Percentiles rank a stretch among this genome's conserved stretches.
phyloP scores from a whole-genome alignment of 305 asterid genomes.

The Fraxinus baroniana region DNA sequence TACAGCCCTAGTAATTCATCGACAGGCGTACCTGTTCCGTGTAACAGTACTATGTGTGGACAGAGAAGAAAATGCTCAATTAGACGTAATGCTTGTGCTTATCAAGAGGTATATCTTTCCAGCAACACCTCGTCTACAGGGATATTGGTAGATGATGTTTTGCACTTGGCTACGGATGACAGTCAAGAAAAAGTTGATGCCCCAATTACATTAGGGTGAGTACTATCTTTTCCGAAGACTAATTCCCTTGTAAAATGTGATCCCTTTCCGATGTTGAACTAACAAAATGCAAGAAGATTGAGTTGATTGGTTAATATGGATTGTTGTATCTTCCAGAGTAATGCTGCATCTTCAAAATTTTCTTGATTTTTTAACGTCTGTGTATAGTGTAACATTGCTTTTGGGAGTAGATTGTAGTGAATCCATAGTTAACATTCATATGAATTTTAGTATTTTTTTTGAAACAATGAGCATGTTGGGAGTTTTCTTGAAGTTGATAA shows the following conservation, averaged over 20 bases:
- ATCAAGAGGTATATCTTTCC: constrained; percentile 71
- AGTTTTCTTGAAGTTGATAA: not conserved
- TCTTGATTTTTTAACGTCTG: not conserved
- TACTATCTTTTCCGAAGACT: not conserved
- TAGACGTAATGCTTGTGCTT: constrained; percentile 62
- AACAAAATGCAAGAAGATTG: not conserved
- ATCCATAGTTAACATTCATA: not conserved
- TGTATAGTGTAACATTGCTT: not conserved
- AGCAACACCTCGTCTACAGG: constrained; percentile 71
- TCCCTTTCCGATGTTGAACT: not conserved
- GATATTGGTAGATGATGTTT: constrained; percentile 75
- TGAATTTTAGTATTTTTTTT: not conserved
- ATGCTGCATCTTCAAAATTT: not conserved
- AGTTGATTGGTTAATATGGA: not conserved
- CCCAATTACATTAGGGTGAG: constrained; percentile 81
- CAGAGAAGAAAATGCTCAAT: constrained; percentile 43
- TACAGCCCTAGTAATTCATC: constrained; percentile 76
- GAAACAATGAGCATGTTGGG: not conserved
- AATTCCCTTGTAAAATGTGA: not conserved
- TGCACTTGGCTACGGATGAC: constrained; percentile 61
- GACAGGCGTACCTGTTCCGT: constrained; percentile 56
- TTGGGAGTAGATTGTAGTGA: not conserved
- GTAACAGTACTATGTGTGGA: constrained; percentile 71
- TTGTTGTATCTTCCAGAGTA: not conserved
- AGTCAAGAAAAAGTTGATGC: constrained; percentile 43